phyloP scores from a whole-genome alignment of 768 basidiomycete genomes.

The Lactifluus volemus region DNA sequence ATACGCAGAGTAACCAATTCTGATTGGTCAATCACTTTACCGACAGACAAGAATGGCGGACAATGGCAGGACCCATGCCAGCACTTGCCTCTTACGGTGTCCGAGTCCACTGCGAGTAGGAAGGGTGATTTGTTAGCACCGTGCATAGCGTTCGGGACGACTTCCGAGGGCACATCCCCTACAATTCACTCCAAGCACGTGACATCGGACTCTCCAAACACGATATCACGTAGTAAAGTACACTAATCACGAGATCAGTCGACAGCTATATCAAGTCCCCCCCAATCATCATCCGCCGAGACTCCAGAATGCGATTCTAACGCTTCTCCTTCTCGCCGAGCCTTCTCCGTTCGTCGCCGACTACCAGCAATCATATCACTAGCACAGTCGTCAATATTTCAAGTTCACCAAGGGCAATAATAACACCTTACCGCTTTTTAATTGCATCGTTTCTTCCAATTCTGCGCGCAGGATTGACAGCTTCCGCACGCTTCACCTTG shows the following conservation, averaged over 20 bases:
- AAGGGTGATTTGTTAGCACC: neutral
- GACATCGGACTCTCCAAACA: neutral
- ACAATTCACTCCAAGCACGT: neutral
- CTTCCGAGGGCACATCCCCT: neutral
- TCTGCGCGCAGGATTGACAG: slow-evolving; percentile 58
- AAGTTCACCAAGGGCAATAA: neutral
- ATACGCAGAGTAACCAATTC: neutral
- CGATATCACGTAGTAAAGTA: too few relatives aligned
- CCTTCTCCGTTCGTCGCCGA: slow-evolving; percentile 61
- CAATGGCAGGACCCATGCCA: slow-evolving; percentile 3
- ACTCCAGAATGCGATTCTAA: neutral
- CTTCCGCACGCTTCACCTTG: slow-evolving; percentile 70
- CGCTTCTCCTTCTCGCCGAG: slow-evolving; percentile 27
- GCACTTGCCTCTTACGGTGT: neutral
- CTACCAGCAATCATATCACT: slow-evolving; percentile 22
- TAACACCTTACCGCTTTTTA: slow-evolving; percentile 50
- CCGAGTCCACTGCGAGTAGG: neutral
- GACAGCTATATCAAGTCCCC: neutral
- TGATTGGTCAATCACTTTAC: slow-evolving; percentile 2
- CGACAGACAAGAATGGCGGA: slow-evolving; percentile 2
- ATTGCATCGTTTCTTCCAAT: slow-evolving; percentile 64
- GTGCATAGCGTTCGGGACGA: neutral
- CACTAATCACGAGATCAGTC: too few relatives aligned
- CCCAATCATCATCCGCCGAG: neutral
- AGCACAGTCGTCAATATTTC: slow-evolving; percentile 3